These are phyloP conservation scores for Fusarium sp. DNA, from an alignment of 2,329 filamentous ascomycete species.

Conservation along the genomic window DNA sequence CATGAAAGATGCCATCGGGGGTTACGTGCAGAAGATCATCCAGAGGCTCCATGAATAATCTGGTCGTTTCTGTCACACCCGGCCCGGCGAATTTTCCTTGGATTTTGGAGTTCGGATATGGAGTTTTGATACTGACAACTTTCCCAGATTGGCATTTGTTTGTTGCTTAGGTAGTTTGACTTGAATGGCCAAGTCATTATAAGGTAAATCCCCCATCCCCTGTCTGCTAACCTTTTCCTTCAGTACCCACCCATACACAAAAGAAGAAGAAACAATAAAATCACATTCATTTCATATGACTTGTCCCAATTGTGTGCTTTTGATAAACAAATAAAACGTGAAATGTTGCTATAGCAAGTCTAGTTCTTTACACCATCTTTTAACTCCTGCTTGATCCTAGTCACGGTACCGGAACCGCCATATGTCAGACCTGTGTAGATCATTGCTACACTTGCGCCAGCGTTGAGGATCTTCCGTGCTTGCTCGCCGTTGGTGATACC, in stretches of 20 bases:
- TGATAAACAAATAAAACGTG: slow-evolving; percentile 42
- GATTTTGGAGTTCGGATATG: neutral
- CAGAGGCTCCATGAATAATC: too few relatives aligned
- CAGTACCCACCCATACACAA: neutral
- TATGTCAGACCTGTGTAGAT: slow-evolving; percentile 85
- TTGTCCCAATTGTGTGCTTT: slow-evolving; percentile 12
- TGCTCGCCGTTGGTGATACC: slow-evolving; percentile 92
- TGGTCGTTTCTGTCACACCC: too few relatives aligned
- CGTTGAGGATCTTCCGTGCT: slow-evolving; percentile 85
- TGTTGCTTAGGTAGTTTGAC: neutral
- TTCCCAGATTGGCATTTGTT: neutral
- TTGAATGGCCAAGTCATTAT: neutral
- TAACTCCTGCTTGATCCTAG: slow-evolving; percentile 76
- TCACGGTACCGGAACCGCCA: slow-evolving; percentile 74
- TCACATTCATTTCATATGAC: slow-evolving; percentile 4
- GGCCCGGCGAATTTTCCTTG: neutral
- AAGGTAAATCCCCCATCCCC: neutral
- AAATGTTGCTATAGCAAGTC: slow-evolving; percentile 42
- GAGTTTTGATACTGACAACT: neutral
- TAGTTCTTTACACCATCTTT: slow-evolving; percentile 56
- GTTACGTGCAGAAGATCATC: neutral
- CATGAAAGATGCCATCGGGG: neutral
- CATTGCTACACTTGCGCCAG: slow-evolving; percentile 92
- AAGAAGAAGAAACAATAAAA: neutral
- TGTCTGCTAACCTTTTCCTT: neutral